Evolutionary conservation across 2,329 filamentous ascomycete species (phyloP).

Genomic region (Colletotrichum agaves): DNA sequence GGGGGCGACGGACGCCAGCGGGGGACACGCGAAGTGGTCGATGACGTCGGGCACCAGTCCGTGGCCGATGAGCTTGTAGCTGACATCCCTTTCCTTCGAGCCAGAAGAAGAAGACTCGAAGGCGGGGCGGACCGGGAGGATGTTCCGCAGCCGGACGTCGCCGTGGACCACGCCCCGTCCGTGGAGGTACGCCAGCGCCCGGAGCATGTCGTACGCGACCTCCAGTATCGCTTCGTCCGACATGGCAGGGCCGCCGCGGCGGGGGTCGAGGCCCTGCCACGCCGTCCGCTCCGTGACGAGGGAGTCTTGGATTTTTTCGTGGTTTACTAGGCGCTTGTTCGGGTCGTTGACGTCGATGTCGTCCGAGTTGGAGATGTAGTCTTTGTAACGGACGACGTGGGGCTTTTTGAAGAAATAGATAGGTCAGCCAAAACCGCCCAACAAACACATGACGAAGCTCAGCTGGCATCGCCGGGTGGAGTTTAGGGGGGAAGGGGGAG

Average conservation of each 20-base stretch:
- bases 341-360: no score
- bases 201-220: conserved; percentile 18
- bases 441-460: conserved; percentile 1
- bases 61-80: conserved; percentile 27
- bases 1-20: conserved; percentile 3
- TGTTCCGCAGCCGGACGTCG: background rate
- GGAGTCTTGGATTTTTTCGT: background rate
- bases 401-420: background rate
- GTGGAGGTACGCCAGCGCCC: conserved; percentile 23
- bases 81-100: background rate
- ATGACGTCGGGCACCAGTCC: conserved; percentile 19
- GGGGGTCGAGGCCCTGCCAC: background rate
- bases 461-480: no score
- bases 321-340: background rate
- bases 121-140: background rate
- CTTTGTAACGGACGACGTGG: conserved; percentile 11
- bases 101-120: no score
- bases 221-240: conserved; percentile 7
- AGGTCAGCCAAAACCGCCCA: background rate
- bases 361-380: background rate
- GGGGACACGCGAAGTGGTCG: background rate
- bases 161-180: conserved; percentile 20
- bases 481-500: no score
- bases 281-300: conserved; percentile 1
- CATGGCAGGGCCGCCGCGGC: background rate